Percentiles rank a stretch among this genome's conserved stretches.
phyloP scores from a whole-genome alignment of 1,139 yeast species.

The Magnusiomyces fungicola region DNA sequence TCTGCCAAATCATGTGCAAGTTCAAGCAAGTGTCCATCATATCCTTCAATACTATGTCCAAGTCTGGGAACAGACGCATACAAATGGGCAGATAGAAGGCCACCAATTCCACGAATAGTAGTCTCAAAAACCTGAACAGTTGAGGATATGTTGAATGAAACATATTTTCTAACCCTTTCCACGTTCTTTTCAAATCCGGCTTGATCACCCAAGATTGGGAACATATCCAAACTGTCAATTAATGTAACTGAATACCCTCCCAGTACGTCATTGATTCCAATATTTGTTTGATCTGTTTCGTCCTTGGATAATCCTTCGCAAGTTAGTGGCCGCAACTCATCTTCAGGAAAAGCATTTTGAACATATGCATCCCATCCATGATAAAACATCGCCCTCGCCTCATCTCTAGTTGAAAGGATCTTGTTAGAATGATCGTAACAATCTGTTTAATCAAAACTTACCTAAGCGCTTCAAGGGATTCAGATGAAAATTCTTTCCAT shows the following conservation, averaged over 20 bases:
- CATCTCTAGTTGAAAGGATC: background rate
- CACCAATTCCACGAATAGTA: constrained; percentile 73
- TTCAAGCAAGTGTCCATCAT: constrained; percentile 61
- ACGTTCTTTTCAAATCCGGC: constrained; percentile 46
- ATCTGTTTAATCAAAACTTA: too few species aligned
- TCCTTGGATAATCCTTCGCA: constrained; percentile 69
- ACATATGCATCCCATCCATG: constrained; percentile 78
- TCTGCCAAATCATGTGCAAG: constrained; percentile 70
- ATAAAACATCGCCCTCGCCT: constrained; percentile 40
- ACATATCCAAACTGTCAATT: constrained; percentile 71
- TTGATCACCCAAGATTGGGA: constrained; percentile 63
- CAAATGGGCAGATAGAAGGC: constrained; percentile 68
- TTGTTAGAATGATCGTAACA: background rate
- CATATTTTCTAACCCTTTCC: constrained; percentile 37
- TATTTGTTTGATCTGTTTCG: constrained; percentile 43
- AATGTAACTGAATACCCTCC: constrained; percentile 78
- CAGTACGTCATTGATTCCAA: constrained; percentile 69
- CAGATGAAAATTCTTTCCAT: background rate
- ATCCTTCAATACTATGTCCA: constrained; percentile 40
- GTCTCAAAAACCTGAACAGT: constrained; percentile 83
- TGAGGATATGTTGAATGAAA: constrained; percentile 53
- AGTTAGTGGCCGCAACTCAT: constrained; percentile 69
- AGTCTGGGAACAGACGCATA: constrained; percentile 53
- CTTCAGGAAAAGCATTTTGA: constrained; percentile 67
- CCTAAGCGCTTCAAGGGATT: background rate